Conservation (phyloP, 495 filamentous ascomycete species). For the Aspergillus ellipticus region DNA sequence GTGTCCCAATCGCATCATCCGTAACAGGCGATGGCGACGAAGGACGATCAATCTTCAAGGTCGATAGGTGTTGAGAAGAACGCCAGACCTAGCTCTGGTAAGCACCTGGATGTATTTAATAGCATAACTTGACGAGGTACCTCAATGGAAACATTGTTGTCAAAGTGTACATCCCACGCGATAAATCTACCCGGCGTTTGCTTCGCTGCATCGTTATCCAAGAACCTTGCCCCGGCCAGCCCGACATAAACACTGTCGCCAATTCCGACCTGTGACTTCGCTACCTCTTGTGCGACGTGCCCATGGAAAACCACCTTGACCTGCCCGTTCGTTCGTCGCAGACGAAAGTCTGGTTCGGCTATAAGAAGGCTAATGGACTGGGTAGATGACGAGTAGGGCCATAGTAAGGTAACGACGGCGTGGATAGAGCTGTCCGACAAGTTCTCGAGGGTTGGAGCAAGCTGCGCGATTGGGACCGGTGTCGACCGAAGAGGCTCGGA, state of each 20-base stretch:
- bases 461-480: conserved; percentile 62
- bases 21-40: conserved; percentile 15
- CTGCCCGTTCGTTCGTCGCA: conserved; percentile 75
- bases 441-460: conserved; percentile 51
- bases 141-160: conserved; percentile 55
- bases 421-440: conserved; percentile 40
- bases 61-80: conserved; percentile 26
- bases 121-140: conserved; percentile 31
- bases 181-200: conserved; percentile 64
- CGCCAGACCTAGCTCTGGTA: conserved; percentile 31
- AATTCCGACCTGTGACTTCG: conserved; percentile 62
- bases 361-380: conserved; percentile 70
- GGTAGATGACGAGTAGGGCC: conserved; percentile 82
- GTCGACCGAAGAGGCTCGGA: conserved; percentile 23
- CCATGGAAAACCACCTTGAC: conserved; percentile 79
- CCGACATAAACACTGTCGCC: conserved; percentile 70
- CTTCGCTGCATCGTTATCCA: conserved; percentile 37
- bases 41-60: conserved; percentile 48
- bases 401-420: conserved; percentile 77
- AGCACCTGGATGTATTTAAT: neutral
- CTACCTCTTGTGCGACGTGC: conserved; percentile 63
- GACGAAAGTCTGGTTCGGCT: conserved; percentile 81
- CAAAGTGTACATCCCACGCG: conserved; percentile 70
- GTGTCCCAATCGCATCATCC: conserved; percentile 18
- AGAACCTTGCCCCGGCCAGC: conserved; percentile 62